Percentiles rank a stretch among this genome's conserved stretches.
Evolutionary conservation across 495 filamentous ascomycete genomes (phyloP).

Genomic region (Aspergillus olivimuriae): DNA sequence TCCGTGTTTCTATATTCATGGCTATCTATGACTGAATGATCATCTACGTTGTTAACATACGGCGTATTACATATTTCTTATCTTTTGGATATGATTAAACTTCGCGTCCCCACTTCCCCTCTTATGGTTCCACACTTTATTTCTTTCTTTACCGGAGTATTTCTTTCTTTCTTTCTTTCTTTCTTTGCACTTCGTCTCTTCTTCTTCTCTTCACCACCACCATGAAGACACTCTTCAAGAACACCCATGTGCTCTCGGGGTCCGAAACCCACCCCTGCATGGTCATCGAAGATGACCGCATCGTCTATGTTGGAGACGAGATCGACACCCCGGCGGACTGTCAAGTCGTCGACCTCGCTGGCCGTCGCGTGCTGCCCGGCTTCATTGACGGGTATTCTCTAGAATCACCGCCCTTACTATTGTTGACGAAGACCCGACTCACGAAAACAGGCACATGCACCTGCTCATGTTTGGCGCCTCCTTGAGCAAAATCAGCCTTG

Average conservation of each 20-base stretch:
- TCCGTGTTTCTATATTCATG: conserved; percentile 3
- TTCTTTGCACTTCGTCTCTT: neutral
- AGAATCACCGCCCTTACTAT: neutral
- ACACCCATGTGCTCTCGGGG: conserved; percentile 8
- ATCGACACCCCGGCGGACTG: conserved; percentile 16
- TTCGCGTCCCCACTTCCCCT: no score
- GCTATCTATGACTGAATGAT: conserved; percentile 15
- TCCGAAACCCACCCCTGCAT: conserved; percentile 11
- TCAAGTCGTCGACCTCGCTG: conserved; percentile 30
- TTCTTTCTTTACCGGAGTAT: no score
- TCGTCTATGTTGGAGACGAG: conserved; percentile 33
- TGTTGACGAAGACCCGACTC: no score
- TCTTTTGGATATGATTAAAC: no score
- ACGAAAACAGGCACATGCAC: conserved; percentile 36
- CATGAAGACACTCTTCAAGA: conserved; percentile 16
- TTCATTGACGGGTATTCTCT: conserved; percentile 59
- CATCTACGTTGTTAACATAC: no score
- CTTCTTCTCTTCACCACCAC: neutral
- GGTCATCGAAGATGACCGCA: conserved; percentile 25
- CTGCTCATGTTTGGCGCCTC: conserved; percentile 53
- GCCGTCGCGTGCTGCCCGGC: conserved; percentile 46
- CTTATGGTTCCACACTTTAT: no score
- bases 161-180: no score
- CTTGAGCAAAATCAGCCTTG: conserved; percentile 49
- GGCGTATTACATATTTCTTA: no score